A percentile compares a stretch with the other conserved stretches of the same genome.
These are phyloP conservation scores for Corymbia citriodora DNA, from an alignment of 441 rosid species.

Conservation along the genomic window DNA sequence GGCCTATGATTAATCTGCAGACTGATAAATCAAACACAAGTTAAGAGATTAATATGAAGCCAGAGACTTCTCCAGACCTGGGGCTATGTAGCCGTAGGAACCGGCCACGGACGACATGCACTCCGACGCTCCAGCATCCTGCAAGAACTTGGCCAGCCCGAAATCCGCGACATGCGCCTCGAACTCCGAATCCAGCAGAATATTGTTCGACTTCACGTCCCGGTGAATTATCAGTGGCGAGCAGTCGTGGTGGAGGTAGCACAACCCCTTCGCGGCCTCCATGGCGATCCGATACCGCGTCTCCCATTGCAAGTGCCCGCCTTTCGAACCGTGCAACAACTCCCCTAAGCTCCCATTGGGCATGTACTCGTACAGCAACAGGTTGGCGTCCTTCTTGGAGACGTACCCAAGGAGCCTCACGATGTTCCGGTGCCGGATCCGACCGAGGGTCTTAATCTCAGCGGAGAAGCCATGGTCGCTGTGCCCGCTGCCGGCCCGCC, in stretches of 20 bases:
- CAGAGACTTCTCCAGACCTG: constrained; percentile 37
- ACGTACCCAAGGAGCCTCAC: constrained; percentile 74
- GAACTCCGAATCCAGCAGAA: constrained; percentile 64
- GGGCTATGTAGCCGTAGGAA: constrained; percentile 91
- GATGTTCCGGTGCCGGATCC: constrained; percentile 77
- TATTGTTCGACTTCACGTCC: constrained; percentile 85
- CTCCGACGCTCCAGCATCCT: constrained; percentile 69
- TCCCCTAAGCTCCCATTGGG: constrained; percentile 87
- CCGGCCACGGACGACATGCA: constrained; percentile 91
- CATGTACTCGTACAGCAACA: constrained; percentile 79
- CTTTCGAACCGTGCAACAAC: constrained; percentile 74
- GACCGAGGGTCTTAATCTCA: constrained; percentile 80
- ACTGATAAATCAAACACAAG: neutral
- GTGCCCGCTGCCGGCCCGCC: constrained; percentile 55
- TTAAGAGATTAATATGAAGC: too few species aligned
- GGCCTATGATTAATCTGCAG: neutral
- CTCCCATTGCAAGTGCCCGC: constrained; percentile 84
- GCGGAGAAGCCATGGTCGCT: constrained; percentile 88
- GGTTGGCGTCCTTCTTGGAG: constrained; percentile 79
- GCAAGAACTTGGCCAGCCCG: constrained; percentile 88
- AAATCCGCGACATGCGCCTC: constrained; percentile 95
- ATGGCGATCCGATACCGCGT: constrained; percentile 55
- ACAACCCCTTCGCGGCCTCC: constrained; percentile 79
- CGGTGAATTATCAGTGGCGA: constrained; percentile 81
- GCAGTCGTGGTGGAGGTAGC: constrained; percentile 92